Evolutionary conservation across 768 basidiomycete species (phyloP), one percentile per base, ranked within the genome.

Genomic region (Boletus vinaceobasis): DNA sequence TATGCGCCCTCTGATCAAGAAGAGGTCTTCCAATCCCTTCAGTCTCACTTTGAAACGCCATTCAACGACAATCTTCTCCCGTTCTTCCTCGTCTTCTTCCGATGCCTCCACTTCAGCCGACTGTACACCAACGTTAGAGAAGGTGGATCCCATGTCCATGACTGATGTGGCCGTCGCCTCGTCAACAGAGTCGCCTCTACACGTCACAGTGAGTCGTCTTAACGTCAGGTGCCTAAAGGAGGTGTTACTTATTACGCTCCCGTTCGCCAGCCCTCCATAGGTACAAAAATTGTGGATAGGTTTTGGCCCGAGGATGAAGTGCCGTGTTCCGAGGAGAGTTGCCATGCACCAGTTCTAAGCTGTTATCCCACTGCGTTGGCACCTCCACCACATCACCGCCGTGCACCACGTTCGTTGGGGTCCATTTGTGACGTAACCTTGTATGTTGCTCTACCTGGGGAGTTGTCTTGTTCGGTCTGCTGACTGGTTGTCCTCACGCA

Each of bases 231-330:
- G 1, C 31, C 13, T 10, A 36, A 19, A 21, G 13, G 29, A 26
- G 27, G 7, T 29, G 43, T 50, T 37, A 26, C 48, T 17, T 15
- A 39, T 40, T 54, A 47, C n/a, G 48, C 39, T 26, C 15, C n/a
- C n/a, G 27, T 45, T 26, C 27, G 19, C 33, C 44, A 70, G 68
- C 68, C 66, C 21, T 47, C 54, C 9, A 60, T 71, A 51, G 68
- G 68, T 29, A 48, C 60, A 4, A 70, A 65, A 57, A 70, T 70
- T 0, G 29, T 65, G 19, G 70, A 71, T 32, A 56, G 58, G 2
- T 70, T 70, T 57, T 71, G 68, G 65, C 68, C 70, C 48, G 64
- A 69, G 53, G 70, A 69, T 26, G 69, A 69, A 38, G 45, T 50
- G 6, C 35, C 32, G 7, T 52, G 27, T 32, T 48, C 59, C 53